These are phyloP conservation scores for Penicillium sp. DNA, from an alignment of 2,329 filamentous ascomycete species.

Conservation along the genomic window DNA sequence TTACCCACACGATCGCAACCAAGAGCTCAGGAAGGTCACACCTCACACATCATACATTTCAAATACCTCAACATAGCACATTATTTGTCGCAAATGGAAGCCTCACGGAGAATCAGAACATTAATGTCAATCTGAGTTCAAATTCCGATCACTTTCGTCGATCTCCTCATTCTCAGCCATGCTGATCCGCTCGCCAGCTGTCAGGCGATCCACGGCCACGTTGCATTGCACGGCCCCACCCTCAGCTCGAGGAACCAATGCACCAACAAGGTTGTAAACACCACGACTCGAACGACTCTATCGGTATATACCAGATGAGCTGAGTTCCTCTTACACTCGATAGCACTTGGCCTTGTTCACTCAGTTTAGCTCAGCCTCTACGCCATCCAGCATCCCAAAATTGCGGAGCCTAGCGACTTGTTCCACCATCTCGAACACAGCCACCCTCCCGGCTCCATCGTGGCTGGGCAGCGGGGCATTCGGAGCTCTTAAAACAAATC, in stretches of 20 bases:
- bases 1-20: no score
- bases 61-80: no score
- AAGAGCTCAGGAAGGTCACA: no score
- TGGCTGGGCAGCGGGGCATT: conserved; percentile 28
- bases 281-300: background rate
- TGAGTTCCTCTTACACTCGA: background rate
- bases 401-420: background rate
- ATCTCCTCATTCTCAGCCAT: background rate
- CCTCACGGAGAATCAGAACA: background rate
- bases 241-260: background rate
- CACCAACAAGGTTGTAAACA: background rate
- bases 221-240: background rate
- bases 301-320: background rate
- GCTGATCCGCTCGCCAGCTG: background rate
- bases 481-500: conserved; percentile 13
- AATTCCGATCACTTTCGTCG: background rate
- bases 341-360: background rate
- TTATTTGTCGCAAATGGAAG: no score
- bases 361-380: background rate
- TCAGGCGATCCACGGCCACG: background rate
- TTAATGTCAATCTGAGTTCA: background rate
- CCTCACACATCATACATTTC: no score
- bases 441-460: conserved; percentile 18
- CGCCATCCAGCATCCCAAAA: background rate
- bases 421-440: background rate